Base-by-base conservation (phyloP, 1,284 basidiomycete genomes). In the Trametes pubescens region DNA sequence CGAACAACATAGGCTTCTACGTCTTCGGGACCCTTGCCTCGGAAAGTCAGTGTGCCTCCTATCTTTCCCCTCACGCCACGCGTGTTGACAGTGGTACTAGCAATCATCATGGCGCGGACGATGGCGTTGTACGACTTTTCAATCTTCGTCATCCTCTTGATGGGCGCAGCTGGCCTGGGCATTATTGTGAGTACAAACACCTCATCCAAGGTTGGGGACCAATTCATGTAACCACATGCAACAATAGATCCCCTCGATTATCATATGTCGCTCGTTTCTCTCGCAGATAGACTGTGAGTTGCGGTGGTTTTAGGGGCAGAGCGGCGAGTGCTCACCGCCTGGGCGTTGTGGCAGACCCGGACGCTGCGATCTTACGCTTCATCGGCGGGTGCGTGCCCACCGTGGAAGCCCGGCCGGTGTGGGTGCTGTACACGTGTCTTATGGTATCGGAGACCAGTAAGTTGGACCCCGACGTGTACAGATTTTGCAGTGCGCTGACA, bases 61-160 rank as follows among this genome's bases (percentile, higher is more conserved):
- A 6, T 14, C 10, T 3, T n/a, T 1, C 6, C 7, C 6, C 24
- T 43, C 43, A 2, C 13, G 24, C 4, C 16, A 1, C 14, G 13
- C 4, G 21, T 21, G n/a, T 13, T 54, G 3, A 29, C 21, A 3
- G 3, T 18, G 24, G 21, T 32, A 14, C 2, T 46, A 62, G 61
- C 51, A 3, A 63, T 63, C 38, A 38, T 63, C 0, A 47, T 63
- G 21, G 61, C 51, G 22, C 56, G 61, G 34, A 63, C 61, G 2
- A 35, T 63, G 32, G 61, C 61, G n/a, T 24, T 63, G 44, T 59
- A 63, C 51, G 44, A 59, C 8, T 59, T 63, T 43, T 26, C 35
- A 0, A 37, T 26, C 14, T 52, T 51, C 34, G 46, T 63, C 29
- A 14, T 38, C 0, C 7, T 26, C 44, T 9, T 48, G 5, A 47